These are phyloP conservation scores for Cladophialophora bantiana DNA, from an alignment of 2,329 filamentous ascomycete genomes.

Conservation along the genomic window DNA sequence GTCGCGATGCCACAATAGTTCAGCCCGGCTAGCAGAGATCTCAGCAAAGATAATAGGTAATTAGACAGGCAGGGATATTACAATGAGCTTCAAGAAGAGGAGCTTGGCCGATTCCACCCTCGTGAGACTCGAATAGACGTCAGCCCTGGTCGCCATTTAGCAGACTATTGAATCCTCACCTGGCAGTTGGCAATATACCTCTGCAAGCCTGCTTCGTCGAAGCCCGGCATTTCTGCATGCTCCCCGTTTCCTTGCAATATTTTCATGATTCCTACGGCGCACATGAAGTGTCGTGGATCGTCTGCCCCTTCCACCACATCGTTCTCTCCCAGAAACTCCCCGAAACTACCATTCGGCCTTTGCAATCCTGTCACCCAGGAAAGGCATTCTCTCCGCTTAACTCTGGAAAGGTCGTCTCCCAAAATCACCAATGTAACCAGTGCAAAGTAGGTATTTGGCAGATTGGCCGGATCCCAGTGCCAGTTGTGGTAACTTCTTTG, in stretches of 20 bases:
- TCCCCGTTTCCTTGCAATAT: conserved; percentile 69
- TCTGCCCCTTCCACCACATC: conserved; percentile 59
- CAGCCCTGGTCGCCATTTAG: conserved; percentile 5
- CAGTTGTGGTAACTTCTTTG: conserved; percentile 60
- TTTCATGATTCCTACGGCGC: conserved; percentile 81
- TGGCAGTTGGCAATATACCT: conserved; percentile 73
- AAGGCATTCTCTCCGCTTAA: conserved; percentile 72
- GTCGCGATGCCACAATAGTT: conserved; percentile 87
- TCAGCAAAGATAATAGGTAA: conserved; percentile 21
- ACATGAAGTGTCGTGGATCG: conserved; percentile 88
- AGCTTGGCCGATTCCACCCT: conserved; percentile 82
- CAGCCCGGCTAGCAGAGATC: conserved; percentile 71
- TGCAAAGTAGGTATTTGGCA: conserved; percentile 90
- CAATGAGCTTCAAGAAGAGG: conserved; percentile 83
- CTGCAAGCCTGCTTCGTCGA: conserved; percentile 74
- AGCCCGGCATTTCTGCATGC: conserved; percentile 68
- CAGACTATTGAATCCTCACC: conserved; percentile 46
- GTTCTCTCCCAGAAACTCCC: conserved; percentile 75
- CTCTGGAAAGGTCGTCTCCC: conserved; percentile 68
- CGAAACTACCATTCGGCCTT: conserved; percentile 86
- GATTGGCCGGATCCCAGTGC: conserved; percentile 76
- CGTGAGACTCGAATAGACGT: conserved; percentile 69
- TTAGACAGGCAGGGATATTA: conserved; percentile 46
- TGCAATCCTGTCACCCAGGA: conserved; percentile 79
- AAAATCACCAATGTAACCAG: conserved; percentile 74